Conservation (phyloP, 176 grass and related monocot genomes). For the Saccharum spontaneum region DNA sequence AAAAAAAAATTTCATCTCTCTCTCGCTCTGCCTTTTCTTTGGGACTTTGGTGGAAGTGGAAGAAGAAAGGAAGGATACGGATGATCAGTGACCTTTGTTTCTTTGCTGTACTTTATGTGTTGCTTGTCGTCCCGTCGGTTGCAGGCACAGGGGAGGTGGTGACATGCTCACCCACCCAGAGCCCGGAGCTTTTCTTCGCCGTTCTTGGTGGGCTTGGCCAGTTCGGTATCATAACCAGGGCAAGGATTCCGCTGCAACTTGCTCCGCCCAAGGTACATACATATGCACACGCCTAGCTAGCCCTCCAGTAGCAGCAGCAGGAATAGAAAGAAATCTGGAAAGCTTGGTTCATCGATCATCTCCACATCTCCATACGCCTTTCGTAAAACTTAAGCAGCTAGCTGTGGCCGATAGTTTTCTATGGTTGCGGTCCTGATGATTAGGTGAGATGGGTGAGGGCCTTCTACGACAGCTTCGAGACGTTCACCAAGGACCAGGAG, state of each 20-base stretch:
- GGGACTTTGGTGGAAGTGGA: background rate
- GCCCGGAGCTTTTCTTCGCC: conserved; percentile 73
- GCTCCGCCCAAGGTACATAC: conserved; percentile 62
- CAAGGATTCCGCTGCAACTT: conserved; percentile 72
- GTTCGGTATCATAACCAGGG: conserved; percentile 91
- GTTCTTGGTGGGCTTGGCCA: conserved; percentile 87
- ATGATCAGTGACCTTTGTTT: background rate
- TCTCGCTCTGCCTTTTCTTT: background rate
- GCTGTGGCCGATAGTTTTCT: background rate
- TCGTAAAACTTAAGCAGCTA: background rate
- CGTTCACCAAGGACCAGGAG: conserved; percentile 75
- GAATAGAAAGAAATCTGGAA: background rate
- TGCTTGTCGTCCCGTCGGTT: conserved; percentile 7
- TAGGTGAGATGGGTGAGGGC: conserved; percentile 91
- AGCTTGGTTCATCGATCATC: background rate
- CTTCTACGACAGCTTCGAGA: conserved; percentile 76
- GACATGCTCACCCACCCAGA: conserved; percentile 78
- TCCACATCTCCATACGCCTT: background rate
- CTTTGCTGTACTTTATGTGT: conserved; percentile 1
- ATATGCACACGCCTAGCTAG: too few relatives aligned
- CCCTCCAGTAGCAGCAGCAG: background rate
- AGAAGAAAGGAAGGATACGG: background rate
- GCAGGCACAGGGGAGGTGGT: conserved; percentile 77
- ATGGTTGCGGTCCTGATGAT: conserved; percentile 25
- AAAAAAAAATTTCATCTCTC: background rate